Evolutionary conservation across 2,329 filamentous ascomycete species (phyloP), one percentile per base, ranked within the genome.

Genomic region (Clonostachys chloroleuca): DNA sequence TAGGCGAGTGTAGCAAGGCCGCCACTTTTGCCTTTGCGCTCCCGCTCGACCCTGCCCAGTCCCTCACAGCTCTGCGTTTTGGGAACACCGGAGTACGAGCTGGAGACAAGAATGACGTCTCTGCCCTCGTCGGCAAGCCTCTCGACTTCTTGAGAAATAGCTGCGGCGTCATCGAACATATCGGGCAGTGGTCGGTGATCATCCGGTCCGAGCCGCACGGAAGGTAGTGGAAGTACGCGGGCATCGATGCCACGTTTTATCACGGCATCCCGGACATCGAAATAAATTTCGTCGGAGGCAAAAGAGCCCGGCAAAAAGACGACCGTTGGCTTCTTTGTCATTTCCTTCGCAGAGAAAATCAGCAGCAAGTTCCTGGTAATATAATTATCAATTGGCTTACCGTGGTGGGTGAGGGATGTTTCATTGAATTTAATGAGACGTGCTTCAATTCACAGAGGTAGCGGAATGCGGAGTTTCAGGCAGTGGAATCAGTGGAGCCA

Each of bases 1-100:
- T 67, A 69, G 6, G 54, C 64, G 16, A 59, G 49, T 47, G 55
- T 58, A 4, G 64, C 51, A 4, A 73, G 52, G 1, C 67, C 68
- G 2, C 70, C 71, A 45, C 59, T 62, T 49, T 65, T 60, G 0
- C 67, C 67, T 13, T 55, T 47, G 16, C 52, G 50, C 42, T 58
- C 52, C 20, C 69, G 55, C 41, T 67, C 60, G 34, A 52, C 50
- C 43, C 67, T 64, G 6, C 58, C 53, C 7, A 68, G 51, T 0
- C 65, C 68, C 12, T 60, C 58, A 1, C 63, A 51, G 5, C 62
- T 63, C 48, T 68, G 61, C 16, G 47, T 40, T 8, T 34, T 34
- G 6, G 43, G 47, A 14, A 34, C 24, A 18, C 47, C 47, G 8
- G 35, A 39, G 43, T 48, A 48, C 24, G 47, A 48, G 36, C 45